Percentiles rank a stretch among this genome's conserved stretches.
Evolutionary conservation across 1,139 yeast species (phyloP).

Genomic region (Kodamaea sp.): DNA sequence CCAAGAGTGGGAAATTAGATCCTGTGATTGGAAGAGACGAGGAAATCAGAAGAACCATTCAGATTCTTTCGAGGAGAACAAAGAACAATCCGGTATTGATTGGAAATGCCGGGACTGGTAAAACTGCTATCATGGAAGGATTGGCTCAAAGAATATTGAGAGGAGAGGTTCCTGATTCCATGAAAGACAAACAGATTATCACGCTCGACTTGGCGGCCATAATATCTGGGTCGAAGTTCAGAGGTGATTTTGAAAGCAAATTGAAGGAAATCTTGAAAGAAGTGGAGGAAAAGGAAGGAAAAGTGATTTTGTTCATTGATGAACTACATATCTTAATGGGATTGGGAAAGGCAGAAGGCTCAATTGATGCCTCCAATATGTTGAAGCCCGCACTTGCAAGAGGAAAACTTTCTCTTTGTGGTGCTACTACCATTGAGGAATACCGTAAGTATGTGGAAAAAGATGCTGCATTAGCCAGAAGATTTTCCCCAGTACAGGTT

Average conservation of each 20-base stretch:
- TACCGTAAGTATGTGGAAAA: conserved; percentile 85
- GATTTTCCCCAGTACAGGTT: conserved; percentile 86
- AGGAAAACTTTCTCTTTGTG: conserved; percentile 91
- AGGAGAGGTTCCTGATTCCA: conserved; percentile 92
- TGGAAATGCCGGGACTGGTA: conserved; percentile 98
- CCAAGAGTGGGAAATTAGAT: conserved; percentile 86
- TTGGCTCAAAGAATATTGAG: conserved; percentile 88
- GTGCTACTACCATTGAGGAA: conserved; percentile 93
- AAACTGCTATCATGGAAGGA: conserved; percentile 95
- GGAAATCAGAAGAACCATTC: conserved; percentile 89
- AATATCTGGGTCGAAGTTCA: conserved; percentile 90
- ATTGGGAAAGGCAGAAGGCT: conserved; percentile 91
- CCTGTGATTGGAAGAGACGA: conserved; percentile 98
- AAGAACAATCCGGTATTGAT: conserved; percentile 93
- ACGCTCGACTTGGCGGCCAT: conserved; percentile 86
- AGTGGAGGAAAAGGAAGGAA: conserved; percentile 79
- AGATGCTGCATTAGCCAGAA: conserved; percentile 87
- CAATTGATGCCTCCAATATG: conserved; percentile 92
- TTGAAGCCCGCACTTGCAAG: conserved; percentile 93
- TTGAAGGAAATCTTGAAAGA: conserved; percentile 82
- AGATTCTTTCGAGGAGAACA: conserved; percentile 86
- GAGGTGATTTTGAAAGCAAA: conserved; percentile 95
- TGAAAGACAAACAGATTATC: conserved; percentile 80
- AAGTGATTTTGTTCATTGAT: conserved; percentile 83
- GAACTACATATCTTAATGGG: conserved; percentile 92